phyloP scores from a whole-genome alignment of 768 basidiomycete species.

The Naganishia vaughanmartiniae region DNA sequence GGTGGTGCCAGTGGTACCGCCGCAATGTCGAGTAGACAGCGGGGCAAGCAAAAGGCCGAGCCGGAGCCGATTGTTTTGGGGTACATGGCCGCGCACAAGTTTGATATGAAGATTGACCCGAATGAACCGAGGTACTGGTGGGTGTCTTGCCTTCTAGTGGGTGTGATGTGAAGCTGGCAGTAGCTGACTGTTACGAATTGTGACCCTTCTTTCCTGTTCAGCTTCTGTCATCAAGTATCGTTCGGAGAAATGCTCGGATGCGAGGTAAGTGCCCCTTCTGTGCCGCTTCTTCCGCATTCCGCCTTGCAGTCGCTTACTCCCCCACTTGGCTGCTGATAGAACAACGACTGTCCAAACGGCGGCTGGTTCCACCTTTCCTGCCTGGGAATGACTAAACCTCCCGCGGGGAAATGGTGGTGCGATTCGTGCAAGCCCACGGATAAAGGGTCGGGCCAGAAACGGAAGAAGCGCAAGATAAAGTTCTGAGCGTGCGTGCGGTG shows the following conservation, averaged over 20 bases:
- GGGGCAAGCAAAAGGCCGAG: constrained; percentile 1
- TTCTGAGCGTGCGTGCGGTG: background rate
- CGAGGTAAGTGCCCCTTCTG: constrained; percentile 38
- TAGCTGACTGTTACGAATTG: background rate
- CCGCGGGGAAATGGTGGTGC: constrained; percentile 48
- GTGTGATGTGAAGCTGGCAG: background rate
- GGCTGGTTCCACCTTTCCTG: constrained; percentile 50
- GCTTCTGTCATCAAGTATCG: constrained; percentile 47
- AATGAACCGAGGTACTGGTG: constrained; percentile 50
- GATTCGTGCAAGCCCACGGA: constrained; percentile 39
- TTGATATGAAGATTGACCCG: constrained; percentile 42
- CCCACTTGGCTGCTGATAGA: constrained; percentile 31
- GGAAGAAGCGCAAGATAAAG: constrained; percentile 21
- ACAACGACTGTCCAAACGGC: constrained; percentile 49
- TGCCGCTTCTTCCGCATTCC: background rate
- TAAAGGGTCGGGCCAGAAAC: constrained; percentile 19
- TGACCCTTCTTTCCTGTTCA: background rate
- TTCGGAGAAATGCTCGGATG: constrained; percentile 50
- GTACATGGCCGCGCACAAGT: constrained; percentile 30
- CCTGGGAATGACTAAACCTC: constrained; percentile 37
- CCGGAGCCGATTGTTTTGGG: constrained; percentile 27
- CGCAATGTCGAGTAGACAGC: background rate
- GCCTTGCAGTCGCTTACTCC: background rate
- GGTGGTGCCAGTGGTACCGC: background rate
- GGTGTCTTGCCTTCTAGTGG: background rate